Evolutionary conservation across 2,329 filamentous ascomycete species (phyloP), one percentile per base, ranked within the genome.

Genomic region (Endothia cerciana): DNA sequence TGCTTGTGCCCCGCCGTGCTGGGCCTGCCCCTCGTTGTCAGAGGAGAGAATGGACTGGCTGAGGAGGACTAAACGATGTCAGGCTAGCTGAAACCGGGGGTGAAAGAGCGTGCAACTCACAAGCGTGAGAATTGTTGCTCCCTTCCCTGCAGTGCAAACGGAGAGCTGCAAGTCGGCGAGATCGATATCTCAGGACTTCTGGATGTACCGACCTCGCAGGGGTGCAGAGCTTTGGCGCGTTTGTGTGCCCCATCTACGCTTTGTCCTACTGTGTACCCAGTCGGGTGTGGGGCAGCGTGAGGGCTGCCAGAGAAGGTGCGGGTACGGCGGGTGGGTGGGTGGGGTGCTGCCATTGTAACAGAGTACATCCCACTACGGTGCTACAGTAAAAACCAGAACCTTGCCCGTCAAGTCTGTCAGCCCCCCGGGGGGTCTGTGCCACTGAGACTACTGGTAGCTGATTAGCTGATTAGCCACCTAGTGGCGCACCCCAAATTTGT

Each of bases 401-500:
- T n/a, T n/a, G n/a, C n/a, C n/a, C n/a, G n/a, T n/a, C 33, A 10
- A 6, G 33, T 10, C 33, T 36, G 10, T 10, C 33, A 6, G 10
- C 10, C 33, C 4, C 6, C 33, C 6, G 6, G 5, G 33, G 33
- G 33, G 33, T 10, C 33, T 36, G 33, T 36, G 33, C 10, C 6
- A 36, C 33, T 36, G 10, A 10, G 33, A 36, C 10, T 36, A 36
- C 33, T 36, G n/a, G 10, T 15, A 51, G 22, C 47, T 28, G 47
- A 15, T 11, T 30, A 30, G 22, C 22, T 30, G 11, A 51, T 22
- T 28, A 30, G 8, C 11, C 28, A 51, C 47, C 22, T 28, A 8
- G 47, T 17, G 11, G 47, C 22, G 47, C 47, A 22, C 47, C 47
- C 47, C 13, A 51, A 51, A 51, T 51, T 51, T 51, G 47, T 51